Evolutionary conservation across 2,329 filamentous ascomycete species (phyloP), one percentile per base, ranked within the genome.

Genomic region (Hawksworthiomyces lignivorus): DNA sequence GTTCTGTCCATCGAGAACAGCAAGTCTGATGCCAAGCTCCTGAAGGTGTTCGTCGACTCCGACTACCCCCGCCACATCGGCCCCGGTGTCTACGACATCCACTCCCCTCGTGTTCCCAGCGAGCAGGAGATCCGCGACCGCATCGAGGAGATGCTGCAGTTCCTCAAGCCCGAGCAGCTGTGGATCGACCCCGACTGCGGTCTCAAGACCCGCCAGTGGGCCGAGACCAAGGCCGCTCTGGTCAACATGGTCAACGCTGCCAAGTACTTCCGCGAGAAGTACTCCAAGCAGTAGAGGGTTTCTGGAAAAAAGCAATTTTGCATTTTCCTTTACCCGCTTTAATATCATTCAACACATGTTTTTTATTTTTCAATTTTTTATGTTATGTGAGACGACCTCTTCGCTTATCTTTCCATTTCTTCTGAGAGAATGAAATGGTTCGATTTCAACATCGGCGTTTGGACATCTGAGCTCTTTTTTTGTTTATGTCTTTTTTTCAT

Each of bases 111-210:
- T 85, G 80, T 98, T 48, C 92, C 92, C 62, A 84, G 81, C 64
- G 86, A 96, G 81, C 78, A 95, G 73, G 92, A 98, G 82, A 95
- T 98, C 77, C 90, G 87, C 80, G 84, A 89, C 72, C 85, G 92
- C 63, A 85, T 98, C 66, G 81, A 86, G 65, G 92, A 98, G 84
- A 97, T 97, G 92, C 81, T 98, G 54, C 77, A 85, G 70, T 89
- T 87, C 78, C 85, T 97, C 70, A 90, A 88, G 78, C 89, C 89
- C 46, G 88, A 96, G 62, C 92, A 98, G 80, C 87, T 98, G 65
- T 98, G 92, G 92, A 87, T 97, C 73, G 90, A 98, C 77, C 92
- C 92, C 55, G 92, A 98, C 75, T 98, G 92, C 63, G 92, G 92
- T 75, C 82, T 98, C 48, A 98, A 98, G 87, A 98, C 92, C 56